Base-by-base conservation (phyloP, 345 rosid species). In the Pugionium dolabratum region DNA sequence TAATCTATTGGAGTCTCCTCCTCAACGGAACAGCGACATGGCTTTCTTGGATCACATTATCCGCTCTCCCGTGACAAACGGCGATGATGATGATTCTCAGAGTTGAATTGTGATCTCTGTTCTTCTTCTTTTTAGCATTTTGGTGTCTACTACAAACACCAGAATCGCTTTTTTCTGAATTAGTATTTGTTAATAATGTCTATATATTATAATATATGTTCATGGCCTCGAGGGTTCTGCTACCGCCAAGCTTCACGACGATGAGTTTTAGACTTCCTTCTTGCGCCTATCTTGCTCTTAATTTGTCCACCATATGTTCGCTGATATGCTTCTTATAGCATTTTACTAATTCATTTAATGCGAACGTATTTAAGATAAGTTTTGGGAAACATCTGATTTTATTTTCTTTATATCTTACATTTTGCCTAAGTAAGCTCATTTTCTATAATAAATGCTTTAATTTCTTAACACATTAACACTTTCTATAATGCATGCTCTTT, bases 31-130 rank as follows among this genome's bases (percentile, higher is more conserved):
- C 37, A 45, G 63, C 25, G 64, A 67, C 4, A 45, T 56, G 47
- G 55, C 55, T 45, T 67, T 56, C 32, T 47, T 67, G 34, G 71
- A 66, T 66, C 71, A 66, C n/a, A 66, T 56, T n/a, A 67, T 56
- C 26, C 64, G 56, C 8, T 45, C 63, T 67, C 71, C 56, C 1
- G 40, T 47, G 18, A 18, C 18, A 27, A 66, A 26, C 11, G 5
- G 44, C 9, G 39, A 29, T 28, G 55, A 50, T 32, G 40, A 49
- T 18, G 59, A 33, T 34, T 41, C 62, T 44, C 62, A 64, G 31
- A 62, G 30, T 37, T 49, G 7, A 29, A 28, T 28, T 28, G 8
- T 28, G 8, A 37, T 62, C 46, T 37, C 27, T 34, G 26, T 27
- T 29, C 37, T 29, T 2, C 3, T 47, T 27, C 28, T 7, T 48